Conservation (phyloP, 108 stramenopile species). For the Cyclostephanos invisitatus region DNA sequence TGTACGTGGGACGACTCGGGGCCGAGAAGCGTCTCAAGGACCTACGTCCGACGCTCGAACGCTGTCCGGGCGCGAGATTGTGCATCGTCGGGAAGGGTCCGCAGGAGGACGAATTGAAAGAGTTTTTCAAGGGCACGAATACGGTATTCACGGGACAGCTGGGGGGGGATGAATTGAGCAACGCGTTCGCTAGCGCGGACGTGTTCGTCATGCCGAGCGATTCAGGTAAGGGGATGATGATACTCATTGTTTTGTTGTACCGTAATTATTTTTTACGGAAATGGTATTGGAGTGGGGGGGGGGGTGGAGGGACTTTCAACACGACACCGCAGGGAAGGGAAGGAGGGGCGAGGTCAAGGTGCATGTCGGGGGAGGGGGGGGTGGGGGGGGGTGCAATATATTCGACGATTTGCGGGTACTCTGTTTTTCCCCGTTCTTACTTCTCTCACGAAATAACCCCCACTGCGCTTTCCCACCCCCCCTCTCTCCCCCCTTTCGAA, state of each 20-base stretch:
- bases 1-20: constrained; percentile 91
- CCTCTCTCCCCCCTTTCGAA: not conserved
- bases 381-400: no score
- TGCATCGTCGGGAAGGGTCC: constrained; percentile 73
- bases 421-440: no score
- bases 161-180: constrained; percentile 59
- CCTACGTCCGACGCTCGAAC: constrained; percentile 79
- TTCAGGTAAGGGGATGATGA: constrained; percentile 35
- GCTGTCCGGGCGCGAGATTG: constrained; percentile 58
- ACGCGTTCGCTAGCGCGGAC: constrained; percentile 76
- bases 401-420: no score
- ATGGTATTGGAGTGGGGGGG: no score
- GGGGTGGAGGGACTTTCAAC: no score
- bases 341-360: no score
- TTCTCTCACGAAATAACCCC: no score
- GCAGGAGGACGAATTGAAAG: constrained; percentile 56
- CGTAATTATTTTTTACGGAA: not conserved
- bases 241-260: not conserved
- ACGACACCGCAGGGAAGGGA: no score
- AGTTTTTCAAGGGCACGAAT: constrained; percentile 59
- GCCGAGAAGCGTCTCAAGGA: constrained; percentile 84
- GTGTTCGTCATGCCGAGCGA: constrained; percentile 78
- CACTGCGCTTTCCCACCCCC: not conserved
- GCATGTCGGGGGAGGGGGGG: no score
- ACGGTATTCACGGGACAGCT: constrained; percentile 65